Evolutionary conservation across 495 filamentous ascomycete genomes (phyloP).

Genomic region (Penicillium egyptiacum): DNA sequence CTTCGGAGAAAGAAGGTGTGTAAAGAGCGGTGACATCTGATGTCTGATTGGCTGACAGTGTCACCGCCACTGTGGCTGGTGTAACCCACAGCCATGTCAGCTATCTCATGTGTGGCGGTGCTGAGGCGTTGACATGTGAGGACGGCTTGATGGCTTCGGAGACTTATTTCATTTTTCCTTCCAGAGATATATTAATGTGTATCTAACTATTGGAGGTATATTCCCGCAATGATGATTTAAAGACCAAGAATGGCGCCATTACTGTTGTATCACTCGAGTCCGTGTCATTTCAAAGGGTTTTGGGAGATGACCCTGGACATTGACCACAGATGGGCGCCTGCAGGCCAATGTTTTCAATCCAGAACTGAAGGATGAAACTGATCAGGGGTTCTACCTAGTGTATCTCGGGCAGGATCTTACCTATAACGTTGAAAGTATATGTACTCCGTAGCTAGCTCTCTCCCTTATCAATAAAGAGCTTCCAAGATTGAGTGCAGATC

Average conservation of each 20-base stretch:
- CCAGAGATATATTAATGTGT: background rate
- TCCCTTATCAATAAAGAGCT: background rate
- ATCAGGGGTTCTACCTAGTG: conserved; percentile 7
- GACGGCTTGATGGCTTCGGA: background rate
- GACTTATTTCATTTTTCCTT: background rate
- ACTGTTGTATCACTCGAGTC: conserved; percentile 13
- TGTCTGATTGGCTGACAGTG: conserved; percentile 29
- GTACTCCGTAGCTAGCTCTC: conserved; percentile 4
- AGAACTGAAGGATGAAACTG: conserved; percentile 1
- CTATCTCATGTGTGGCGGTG: conserved; percentile 21
- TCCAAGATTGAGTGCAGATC: conserved; percentile 1
- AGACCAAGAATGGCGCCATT: conserved; percentile 16
- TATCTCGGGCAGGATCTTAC: background rate
- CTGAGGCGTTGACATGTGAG: conserved; percentile 1
- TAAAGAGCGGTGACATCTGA: conserved; percentile 40
- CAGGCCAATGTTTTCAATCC: conserved; percentile 7
- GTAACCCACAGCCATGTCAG: conserved; percentile 1
- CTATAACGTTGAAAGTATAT: background rate
- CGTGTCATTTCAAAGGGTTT: background rate
- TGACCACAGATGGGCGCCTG: conserved; percentile 9
- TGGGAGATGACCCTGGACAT: background rate
- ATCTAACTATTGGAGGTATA: background rate
- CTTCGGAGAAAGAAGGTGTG: background rate
- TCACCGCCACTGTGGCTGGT: conserved; percentile 44
- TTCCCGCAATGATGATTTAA: background rate